phyloP scores from a whole-genome alignment of 208 protist genomes.

The Wallacemonas sp. region DNA sequence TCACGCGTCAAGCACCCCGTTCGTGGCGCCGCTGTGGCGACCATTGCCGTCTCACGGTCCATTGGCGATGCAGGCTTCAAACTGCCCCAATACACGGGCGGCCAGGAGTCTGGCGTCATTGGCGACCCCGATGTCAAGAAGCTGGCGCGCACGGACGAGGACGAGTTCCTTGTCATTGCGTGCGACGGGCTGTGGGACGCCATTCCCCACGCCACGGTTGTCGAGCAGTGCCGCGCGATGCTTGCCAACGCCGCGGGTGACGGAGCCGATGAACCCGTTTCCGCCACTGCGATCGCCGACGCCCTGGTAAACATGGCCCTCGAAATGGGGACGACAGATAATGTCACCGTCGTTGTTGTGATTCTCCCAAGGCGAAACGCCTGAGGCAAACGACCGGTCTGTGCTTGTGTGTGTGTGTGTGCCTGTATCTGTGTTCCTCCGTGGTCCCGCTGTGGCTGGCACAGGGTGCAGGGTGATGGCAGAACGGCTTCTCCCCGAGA shows the following conservation, averaged over 20 bases:
- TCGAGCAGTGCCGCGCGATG: constrained; percentile 54
- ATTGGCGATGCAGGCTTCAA: constrained; percentile 94
- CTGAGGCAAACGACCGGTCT: neutral
- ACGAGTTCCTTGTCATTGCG: constrained; percentile 88
- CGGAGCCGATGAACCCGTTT: neutral
- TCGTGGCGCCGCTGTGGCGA: constrained; percentile 71
- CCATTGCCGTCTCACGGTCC: constrained; percentile 90
- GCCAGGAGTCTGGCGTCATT: constrained; percentile 76
- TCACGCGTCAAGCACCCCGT: constrained; percentile 89
- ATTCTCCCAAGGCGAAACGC: neutral
- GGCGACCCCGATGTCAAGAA: constrained; percentile 59
- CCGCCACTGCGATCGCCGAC: constrained; percentile 44
- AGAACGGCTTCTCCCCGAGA: too few relatives aligned
- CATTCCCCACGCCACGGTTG: constrained; percentile 82
- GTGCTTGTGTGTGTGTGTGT: neutral
- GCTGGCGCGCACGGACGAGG: constrained; percentile 46
- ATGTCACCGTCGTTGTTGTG: constrained; percentile 83
- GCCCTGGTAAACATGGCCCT: constrained; percentile 69
- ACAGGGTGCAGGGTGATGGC: too few relatives aligned
- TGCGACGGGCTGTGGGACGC: constrained; percentile 94
- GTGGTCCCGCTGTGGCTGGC: too few relatives aligned
- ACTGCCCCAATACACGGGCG: constrained; percentile 65
- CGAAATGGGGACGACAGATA: constrained; percentile 69
- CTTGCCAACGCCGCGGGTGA: constrained; percentile 36
- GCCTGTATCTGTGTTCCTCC: too few relatives aligned